Evolutionary conservation across 331 rosid genomes (phyloP).

Genomic region (Stylosanthes scabra): DNA sequence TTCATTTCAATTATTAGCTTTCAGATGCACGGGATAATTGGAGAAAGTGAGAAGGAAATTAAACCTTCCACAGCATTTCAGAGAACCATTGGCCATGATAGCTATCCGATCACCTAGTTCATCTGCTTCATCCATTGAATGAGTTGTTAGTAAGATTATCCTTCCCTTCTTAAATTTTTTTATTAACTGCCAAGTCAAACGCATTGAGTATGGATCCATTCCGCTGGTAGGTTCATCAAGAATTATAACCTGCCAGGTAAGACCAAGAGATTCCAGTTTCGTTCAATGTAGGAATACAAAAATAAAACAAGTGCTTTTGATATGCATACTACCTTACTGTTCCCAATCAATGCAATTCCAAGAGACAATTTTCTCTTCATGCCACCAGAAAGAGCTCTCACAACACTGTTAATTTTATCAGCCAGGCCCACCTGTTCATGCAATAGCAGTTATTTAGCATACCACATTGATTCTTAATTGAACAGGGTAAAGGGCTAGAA

Average conservation of each 20-base stretch:
- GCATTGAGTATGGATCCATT: slow-evolving; percentile 99
- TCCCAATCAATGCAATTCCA: slow-evolving; percentile 95
- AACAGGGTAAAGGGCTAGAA: not conserved
- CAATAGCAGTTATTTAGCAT: slow-evolving; percentile 37
- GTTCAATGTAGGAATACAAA: slow-evolving; percentile 25
- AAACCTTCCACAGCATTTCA: slow-evolving; percentile 99
- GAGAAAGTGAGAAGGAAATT: slow-evolving; percentile 9
- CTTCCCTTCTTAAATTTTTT: slow-evolving; percentile 92
- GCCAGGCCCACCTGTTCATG: slow-evolving; percentile 90
- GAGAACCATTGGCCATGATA: slow-evolving; percentile 96
- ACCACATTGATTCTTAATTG: slow-evolving; percentile 18
- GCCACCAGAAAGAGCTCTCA: slow-evolving; percentile 92
- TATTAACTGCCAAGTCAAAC: slow-evolving; percentile 96
- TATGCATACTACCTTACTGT: slow-evolving; percentile 75
- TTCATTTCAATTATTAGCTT: too few species aligned
- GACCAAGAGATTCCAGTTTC: slow-evolving; percentile 31
- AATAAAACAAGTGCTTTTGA: slow-evolving; percentile 16
- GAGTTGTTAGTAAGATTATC: slow-evolving; percentile 94
- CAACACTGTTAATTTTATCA: slow-evolving; percentile 80
- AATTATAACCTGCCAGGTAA: slow-evolving; percentile 74
- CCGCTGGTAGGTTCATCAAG: slow-evolving; percentile 99
- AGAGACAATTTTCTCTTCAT: slow-evolving; percentile 98
- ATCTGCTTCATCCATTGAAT: slow-evolving; percentile 99
- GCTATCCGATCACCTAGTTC: slow-evolving; percentile 98
- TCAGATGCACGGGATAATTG: not conserved